A percentile compares a stretch with the other conserved stretches of the same genome.
Conservation (phyloP, 805 yeast species). For the Jamesozyma spencerorum region DNA sequence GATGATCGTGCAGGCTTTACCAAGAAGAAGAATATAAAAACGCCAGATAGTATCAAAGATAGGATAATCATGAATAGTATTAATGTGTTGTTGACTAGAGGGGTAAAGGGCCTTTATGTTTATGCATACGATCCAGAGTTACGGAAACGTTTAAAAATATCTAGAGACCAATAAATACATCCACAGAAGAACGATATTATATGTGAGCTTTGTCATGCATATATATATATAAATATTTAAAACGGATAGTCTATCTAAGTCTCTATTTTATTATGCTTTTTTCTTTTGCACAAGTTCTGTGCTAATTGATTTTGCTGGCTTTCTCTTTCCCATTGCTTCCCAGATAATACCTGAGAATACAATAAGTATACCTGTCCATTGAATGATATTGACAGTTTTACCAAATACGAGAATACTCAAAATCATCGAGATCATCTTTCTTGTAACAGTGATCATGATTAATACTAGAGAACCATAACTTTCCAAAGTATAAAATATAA, state of each 20-base stretch:
- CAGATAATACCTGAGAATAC: constrained; percentile 82
- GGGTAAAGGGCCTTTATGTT: constrained; percentile 36
- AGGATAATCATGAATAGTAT: constrained; percentile 37
- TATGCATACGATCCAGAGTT: constrained; percentile 36
- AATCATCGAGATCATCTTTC: constrained; percentile 94
- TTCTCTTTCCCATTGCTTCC: constrained; percentile 53
- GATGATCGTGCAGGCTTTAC: constrained; percentile 41
- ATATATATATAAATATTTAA: background rate
- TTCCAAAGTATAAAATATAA: constrained; percentile 77
- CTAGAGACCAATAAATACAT: constrained; percentile 3
- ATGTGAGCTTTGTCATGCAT: background rate
- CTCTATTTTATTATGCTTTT: background rate
- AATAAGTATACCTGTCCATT: constrained; percentile 69
- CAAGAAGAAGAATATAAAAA: constrained; percentile 32
- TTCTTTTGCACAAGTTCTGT: constrained; percentile 1
- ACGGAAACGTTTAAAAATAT: constrained; percentile 27
- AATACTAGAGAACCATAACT: constrained; percentile 75
- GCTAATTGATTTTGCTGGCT: background rate
- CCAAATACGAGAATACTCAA: constrained; percentile 80
- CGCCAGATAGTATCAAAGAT: constrained; percentile 31
- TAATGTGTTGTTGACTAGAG: constrained; percentile 39
- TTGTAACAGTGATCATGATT: constrained; percentile 89
- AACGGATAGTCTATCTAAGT: background rate
- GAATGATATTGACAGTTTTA: constrained; percentile 52
- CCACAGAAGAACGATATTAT: too few species aligned